Evolutionary conservation across 1,284 basidiomycete species (phyloP).

Genomic region (Cerrena zonata): DNA sequence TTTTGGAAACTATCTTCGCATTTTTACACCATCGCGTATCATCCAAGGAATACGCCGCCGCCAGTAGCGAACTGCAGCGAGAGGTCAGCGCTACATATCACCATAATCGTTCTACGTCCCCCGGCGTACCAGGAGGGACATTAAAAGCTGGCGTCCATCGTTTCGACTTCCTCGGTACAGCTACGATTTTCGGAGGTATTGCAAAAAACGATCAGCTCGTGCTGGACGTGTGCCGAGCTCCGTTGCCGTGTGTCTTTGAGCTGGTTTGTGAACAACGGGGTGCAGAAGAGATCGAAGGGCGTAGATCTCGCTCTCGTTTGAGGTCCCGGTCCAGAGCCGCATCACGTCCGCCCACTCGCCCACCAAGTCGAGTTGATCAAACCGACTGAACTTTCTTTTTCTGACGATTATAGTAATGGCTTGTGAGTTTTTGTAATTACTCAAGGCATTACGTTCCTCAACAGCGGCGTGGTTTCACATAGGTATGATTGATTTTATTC

Average conservation of each 20-base stretch:
- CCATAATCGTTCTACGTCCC: constrained; percentile 56
- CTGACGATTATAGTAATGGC: not conserved
- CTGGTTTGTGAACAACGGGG: constrained; percentile 47
- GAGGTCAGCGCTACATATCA: constrained; percentile 47
- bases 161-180: constrained; percentile 55
- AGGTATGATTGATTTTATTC: not conserved
- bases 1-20: constrained; percentile 52
- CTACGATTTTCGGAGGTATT: constrained; percentile 59
- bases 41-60: constrained; percentile 44
- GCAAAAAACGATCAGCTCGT: constrained; percentile 40
- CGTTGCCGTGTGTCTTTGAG: constrained; percentile 55
- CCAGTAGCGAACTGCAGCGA: constrained; percentile 31
- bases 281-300: constrained; percentile 14
- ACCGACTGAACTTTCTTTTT: too few species aligned
- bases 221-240: constrained; percentile 36
- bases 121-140: constrained; percentile 60
- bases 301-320: not conserved
- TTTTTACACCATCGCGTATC: constrained; percentile 47
- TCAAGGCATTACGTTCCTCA: not conserved
- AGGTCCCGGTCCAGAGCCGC: constrained; percentile 1
- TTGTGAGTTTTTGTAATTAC: not conserved
- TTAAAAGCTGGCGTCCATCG: constrained; percentile 56
- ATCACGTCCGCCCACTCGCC: not conserved
- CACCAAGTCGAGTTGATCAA: not conserved
- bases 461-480: not conserved